A percentile compares a stretch with the other conserved stretches of the same genome.
These are phyloP conservation scores for Mantamonas sphyraenae DNA, from an alignment of 78 protist species.

Conservation along the genomic window DNA sequence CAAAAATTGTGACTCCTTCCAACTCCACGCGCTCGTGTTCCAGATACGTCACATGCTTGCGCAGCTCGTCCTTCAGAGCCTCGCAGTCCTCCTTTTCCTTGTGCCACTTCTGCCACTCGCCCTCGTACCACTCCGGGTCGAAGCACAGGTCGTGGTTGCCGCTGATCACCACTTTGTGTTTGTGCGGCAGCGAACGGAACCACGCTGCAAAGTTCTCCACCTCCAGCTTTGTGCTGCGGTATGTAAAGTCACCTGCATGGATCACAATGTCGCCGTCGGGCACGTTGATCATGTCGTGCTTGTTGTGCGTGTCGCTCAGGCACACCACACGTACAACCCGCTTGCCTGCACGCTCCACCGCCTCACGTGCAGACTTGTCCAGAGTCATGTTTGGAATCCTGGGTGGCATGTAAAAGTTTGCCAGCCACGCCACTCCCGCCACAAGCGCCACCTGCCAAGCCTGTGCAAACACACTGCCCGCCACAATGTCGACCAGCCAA, in stretches of 20 bases:
- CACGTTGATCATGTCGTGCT: not conserved
- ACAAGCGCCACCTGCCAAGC: no score
- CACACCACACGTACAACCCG: slow-evolving; percentile 27
- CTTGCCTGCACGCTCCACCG: no score
- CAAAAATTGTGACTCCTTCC: not conserved
- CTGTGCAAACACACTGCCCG: no score
- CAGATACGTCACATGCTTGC: not conserved
- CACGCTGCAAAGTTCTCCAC: slow-evolving; percentile 12
- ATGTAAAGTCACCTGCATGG: slow-evolving; percentile 43
- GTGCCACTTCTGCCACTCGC: not conserved
- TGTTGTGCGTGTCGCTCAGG: slow-evolving; percentile 34
- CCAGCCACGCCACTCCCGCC: no score
- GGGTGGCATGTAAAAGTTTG: no score
- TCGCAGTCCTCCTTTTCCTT: not conserved
- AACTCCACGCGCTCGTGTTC: not conserved
- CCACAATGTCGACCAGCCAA: no score
- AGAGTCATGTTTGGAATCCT: no score
- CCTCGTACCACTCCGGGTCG: not conserved
- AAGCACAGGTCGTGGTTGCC: slow-evolving; percentile 55
- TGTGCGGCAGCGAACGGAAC: slow-evolving; percentile 38
- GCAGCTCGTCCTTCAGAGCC: not conserved
- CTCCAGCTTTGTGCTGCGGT: not conserved
- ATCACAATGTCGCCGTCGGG: slow-evolving; percentile 44
- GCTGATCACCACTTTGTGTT: slow-evolving; percentile 46
- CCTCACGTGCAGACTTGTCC: no score